Evolutionary conservation across 1,284 basidiomycete species (phyloP).

Genomic region (Tylopilus sp.): DNA sequence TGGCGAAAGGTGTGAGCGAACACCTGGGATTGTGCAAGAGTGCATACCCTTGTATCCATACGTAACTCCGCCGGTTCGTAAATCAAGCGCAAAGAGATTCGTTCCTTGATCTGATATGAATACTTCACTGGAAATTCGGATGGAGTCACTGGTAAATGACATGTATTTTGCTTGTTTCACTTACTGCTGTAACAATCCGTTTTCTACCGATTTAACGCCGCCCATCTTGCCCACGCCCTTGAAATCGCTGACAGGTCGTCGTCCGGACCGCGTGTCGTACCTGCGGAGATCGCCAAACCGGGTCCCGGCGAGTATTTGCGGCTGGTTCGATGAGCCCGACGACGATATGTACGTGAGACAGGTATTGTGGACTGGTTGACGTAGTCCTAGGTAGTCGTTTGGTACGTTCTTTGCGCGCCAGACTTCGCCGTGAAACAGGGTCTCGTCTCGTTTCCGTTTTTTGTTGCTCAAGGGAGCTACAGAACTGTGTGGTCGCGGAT

Average conservation of each 20-base stretch:
- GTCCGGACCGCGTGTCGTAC: constrained; percentile 77
- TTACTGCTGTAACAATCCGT: constrained; percentile 68
- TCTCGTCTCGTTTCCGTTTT: constrained; percentile 70
- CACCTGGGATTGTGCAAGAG: not conserved
- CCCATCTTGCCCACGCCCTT: constrained; percentile 59
- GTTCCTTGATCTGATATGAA: constrained; percentile 75
- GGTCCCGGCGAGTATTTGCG: constrained; percentile 72
- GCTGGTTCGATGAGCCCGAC: constrained; percentile 40
- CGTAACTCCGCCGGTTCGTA: constrained; percentile 68
- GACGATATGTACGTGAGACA: constrained; percentile 57
- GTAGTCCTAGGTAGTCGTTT: constrained; percentile 75
- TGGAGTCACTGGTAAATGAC: not conserved
- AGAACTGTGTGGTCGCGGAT: constrained; percentile 17
- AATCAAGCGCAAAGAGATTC: constrained; percentile 69
- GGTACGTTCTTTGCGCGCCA: constrained; percentile 84
- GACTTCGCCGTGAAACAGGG: constrained; percentile 66
- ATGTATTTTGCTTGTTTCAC: constrained; percentile 30
- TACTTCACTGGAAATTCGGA: constrained; percentile 54
- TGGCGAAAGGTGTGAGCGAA: constrained; percentile 27
- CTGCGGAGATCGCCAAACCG: constrained; percentile 73
- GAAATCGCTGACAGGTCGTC: constrained; percentile 71
- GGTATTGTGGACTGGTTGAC: constrained; percentile 80
- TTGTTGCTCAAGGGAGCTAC: constrained; percentile 34
- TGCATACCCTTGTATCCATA: constrained; percentile 75
- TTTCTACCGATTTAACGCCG: constrained; percentile 64